Evolutionary conservation across 2,329 filamentous ascomycete species (phyloP).

Genomic region (Cryphonectria nitschkei): DNA sequence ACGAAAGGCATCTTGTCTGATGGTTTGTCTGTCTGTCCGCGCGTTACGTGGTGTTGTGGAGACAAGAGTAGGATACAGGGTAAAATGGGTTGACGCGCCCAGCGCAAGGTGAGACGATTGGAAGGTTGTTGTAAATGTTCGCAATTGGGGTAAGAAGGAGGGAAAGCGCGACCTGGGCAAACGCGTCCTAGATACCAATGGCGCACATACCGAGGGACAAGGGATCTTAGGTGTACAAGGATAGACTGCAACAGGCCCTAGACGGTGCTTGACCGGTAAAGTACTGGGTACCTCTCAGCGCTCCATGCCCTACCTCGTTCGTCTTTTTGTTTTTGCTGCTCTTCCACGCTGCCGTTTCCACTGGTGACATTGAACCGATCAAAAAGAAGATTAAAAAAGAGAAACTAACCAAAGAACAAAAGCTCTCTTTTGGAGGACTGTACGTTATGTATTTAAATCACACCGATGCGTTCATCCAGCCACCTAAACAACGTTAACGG

Average conservation of each 20-base stretch:
- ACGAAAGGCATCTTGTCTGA: constrained; percentile 25
- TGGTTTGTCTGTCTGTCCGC: neutral
- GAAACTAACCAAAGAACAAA: neutral
- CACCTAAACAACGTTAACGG: neutral
- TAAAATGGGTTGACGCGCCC: neutral
- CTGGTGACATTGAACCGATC: neutral
- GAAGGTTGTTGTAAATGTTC: neutral
- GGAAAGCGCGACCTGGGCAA: neutral
- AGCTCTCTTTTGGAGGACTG: neutral
- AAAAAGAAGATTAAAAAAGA: neutral
- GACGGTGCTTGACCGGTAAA: neutral
- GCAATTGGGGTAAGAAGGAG: neutral
- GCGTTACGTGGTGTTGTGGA: neutral
- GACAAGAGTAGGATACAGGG: neutral
- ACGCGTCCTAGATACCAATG: neutral
- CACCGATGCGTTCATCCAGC: neutral
- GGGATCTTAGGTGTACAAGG: too few species aligned
- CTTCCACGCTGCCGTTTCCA: neutral
- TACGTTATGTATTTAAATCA: neutral
- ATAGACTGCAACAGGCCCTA: too few species aligned
- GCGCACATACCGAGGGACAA: neutral
- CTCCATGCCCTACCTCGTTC: neutral
- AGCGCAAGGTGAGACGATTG: neutral
- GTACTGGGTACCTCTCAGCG: neutral
- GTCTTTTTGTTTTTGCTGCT: neutral